A percentile compares a stretch with the other conserved stretches of the same genome.
Evolutionary conservation across 2,329 filamentous ascomycete species (phyloP).

Genomic region (Podosphaera leucotricha): DNA sequence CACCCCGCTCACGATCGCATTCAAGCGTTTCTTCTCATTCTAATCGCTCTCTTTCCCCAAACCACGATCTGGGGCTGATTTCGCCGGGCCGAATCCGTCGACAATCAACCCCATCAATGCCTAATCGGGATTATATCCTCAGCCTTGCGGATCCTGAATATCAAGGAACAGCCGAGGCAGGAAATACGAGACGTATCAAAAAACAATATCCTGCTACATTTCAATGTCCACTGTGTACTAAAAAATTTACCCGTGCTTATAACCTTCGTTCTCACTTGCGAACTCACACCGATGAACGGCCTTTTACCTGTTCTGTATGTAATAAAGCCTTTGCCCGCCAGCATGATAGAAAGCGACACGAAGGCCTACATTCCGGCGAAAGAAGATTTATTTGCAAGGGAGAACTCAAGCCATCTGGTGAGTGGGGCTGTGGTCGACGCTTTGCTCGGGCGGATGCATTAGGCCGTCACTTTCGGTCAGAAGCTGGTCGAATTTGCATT

Average conservation of each 20-base stretch:
- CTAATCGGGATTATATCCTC: conserved; percentile 54
- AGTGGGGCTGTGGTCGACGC: conserved; percentile 81
- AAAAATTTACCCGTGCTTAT: conserved; percentile 88
- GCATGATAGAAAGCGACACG: conserved; percentile 90
- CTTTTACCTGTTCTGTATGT: conserved; percentile 91
- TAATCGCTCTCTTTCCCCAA: conserved; percentile 33
- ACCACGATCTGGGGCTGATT: conserved; percentile 27
- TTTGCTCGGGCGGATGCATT: conserved; percentile 92
- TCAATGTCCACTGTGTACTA: conserved; percentile 80
- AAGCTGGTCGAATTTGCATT: conserved; percentile 89
- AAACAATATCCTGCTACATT: conserved; percentile 86
- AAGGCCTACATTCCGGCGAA: conserved; percentile 85
- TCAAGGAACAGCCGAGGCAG: conserved; percentile 37
- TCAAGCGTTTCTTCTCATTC: conserved; percentile 26
- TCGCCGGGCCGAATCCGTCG: conserved; percentile 23
- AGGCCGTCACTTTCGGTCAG: conserved; percentile 81
- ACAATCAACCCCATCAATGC: conserved; percentile 35
- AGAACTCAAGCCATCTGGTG: conserved; percentile 55
- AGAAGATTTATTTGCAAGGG: conserved; percentile 98
- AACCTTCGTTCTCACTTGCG: conserved; percentile 87
- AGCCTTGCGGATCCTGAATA: conserved; percentile 76
- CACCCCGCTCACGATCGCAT: conserved; percentile 26
- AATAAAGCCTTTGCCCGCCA: conserved; percentile 94
- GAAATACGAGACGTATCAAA: conserved; percentile 56
- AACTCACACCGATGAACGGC: conserved; percentile 90